Conservation (phyloP, 805 yeast genomes). For the Myxozyma kluyveri region DNA sequence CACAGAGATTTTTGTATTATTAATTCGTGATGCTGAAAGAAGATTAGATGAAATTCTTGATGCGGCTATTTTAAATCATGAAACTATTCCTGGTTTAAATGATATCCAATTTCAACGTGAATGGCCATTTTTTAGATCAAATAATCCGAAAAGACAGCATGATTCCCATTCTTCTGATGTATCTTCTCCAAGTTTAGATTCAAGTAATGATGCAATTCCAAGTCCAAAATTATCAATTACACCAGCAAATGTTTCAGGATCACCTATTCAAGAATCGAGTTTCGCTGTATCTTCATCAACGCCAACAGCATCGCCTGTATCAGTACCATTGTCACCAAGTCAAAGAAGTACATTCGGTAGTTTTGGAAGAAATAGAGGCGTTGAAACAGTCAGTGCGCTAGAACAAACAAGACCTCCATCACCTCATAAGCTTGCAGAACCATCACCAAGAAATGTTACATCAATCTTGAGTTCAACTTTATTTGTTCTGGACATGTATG, state of each 20-base stretch:
- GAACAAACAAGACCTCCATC: conserved; percentile 67
- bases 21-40: conserved; percentile 40
- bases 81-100: conserved; percentile 78
- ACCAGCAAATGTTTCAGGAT: background rate
- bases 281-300: background rate
- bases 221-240: background rate
- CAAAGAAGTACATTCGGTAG: background rate
- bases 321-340: background rate
- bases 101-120: conserved; percentile 73
- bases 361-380: background rate
- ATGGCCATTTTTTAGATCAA: conserved; percentile 59
- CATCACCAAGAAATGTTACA: conserved; percentile 59
- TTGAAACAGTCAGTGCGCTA: conserved; percentile 3
- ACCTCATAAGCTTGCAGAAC: conserved; percentile 71
- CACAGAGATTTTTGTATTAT: conserved; percentile 37
- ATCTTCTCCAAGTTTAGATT: background rate
- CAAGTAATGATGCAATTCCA: background rate
- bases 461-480: conserved; percentile 82
- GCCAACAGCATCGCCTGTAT: background rate
- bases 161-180: too few relatives aligned
- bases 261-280: background rate
- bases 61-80: conserved; percentile 54
- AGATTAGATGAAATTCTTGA: conserved; percentile 39
- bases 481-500: conserved; percentile 77
- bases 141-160: conserved; percentile 33